Evolutionary conservation across 2,329 filamentous ascomycete species (phyloP).

Genomic region (Echinosphaeria canescens): DNA sequence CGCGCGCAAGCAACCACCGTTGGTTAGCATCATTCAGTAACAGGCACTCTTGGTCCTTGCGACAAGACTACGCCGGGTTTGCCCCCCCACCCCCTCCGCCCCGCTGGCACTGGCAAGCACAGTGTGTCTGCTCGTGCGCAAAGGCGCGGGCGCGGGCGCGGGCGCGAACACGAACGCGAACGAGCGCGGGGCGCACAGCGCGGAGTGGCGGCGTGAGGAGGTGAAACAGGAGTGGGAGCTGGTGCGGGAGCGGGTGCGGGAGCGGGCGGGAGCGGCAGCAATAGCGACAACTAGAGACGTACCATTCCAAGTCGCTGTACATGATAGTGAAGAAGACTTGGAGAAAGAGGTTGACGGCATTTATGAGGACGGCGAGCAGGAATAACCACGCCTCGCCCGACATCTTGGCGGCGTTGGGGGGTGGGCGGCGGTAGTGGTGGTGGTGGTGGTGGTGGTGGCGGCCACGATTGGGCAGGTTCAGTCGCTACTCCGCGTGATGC

Average conservation of each 20-base stretch:
- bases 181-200: slow-evolving; percentile 1
- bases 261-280: too few relatives aligned
- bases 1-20: too few relatives aligned
- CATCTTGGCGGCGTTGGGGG: slow-evolving; percentile 30
- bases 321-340: slow-evolving; percentile 99
- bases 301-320: slow-evolving; percentile 99
- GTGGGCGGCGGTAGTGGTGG: not conserved
- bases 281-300: too few relatives aligned
- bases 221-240: not conserved
- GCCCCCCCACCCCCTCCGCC: too few relatives aligned
- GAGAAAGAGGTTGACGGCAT: slow-evolving; percentile 98
- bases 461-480: not conserved
- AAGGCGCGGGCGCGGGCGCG: too few relatives aligned
- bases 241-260: too few relatives aligned
- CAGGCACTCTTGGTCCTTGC: too few relatives aligned
- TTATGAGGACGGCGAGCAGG: slow-evolving; percentile 93
- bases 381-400: slow-evolving; percentile 98
- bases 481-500: too few relatives aligned
- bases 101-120: too few relatives aligned
- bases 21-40: slow-evolving; percentile 3
- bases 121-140: too few relatives aligned
- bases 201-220: slow-evolving; percentile 1
- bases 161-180: too few relatives aligned
- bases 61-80: too few relatives aligned
- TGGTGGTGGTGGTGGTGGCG: slow-evolving; percentile 1